A percentile compares a stretch with the other conserved stretches of the same genome.
These are phyloP conservation scores for Curvularia sp. DNA, from an alignment of 2,329 filamentous ascomycete genomes.

Conservation along the genomic window DNA sequence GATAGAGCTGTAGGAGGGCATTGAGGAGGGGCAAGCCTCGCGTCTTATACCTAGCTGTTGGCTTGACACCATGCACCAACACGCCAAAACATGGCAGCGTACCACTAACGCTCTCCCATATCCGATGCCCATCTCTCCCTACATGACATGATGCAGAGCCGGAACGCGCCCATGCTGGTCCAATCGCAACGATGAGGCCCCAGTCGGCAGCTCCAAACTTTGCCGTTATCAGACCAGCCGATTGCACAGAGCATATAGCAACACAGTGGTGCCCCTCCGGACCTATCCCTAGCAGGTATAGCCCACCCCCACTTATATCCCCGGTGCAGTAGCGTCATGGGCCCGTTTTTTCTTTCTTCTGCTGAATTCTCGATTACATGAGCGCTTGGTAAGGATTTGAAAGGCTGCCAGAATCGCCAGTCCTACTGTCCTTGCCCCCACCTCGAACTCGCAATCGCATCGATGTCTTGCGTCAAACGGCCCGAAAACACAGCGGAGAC, in stretches of 20 bases:
- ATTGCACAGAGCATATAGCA: background rate
- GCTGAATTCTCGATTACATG: conserved; percentile 13
- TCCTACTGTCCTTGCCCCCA: background rate
- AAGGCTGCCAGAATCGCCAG: conserved; percentile 8
- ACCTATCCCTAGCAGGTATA: background rate
- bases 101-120: background rate
- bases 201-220: background rate
- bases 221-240: conserved; percentile 3
- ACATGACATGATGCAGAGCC: conserved; percentile 8
- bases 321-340: conserved; percentile 16
- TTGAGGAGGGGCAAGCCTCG: background rate
- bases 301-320: conserved; percentile 6
- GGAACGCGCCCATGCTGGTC: background rate
- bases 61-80: background rate
- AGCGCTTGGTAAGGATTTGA: conserved; percentile 17
- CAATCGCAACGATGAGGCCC: background rate
- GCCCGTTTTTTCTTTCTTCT: conserved; percentile 1
- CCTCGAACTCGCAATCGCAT: background rate
- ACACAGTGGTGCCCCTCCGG: conserved; percentile 7
- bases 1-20: background rate
- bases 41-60: conserved; percentile 7
- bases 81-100: conserved; percentile 1
- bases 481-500: background rate
- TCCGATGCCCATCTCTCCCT: conserved; percentile 6
- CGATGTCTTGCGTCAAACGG: background rate